phyloP scores from a whole-genome alignment of 73 alveolate species.

The Paraurostyla sp. region DNA sequence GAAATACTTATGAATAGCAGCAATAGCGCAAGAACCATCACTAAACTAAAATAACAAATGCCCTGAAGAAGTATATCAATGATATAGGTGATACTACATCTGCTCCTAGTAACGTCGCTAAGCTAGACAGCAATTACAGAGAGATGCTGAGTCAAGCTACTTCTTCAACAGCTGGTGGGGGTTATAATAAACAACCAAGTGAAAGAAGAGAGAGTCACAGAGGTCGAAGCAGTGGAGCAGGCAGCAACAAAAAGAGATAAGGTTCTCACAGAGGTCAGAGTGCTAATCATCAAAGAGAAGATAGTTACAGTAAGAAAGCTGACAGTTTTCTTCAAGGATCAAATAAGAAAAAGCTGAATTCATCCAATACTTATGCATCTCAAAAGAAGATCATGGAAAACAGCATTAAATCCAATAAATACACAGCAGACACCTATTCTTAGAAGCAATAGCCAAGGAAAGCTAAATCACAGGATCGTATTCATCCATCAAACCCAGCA shows the following conservation, averaged over 20 bases:
- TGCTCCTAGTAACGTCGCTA: background rate
- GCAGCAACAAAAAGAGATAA: slow-evolving; percentile 24
- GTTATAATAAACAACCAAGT: background rate
- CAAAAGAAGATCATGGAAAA: slow-evolving; percentile 31
- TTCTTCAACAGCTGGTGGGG: background rate
- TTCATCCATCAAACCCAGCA: background rate
- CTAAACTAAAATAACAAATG: slow-evolving; percentile 49
- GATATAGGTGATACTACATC: slow-evolving; percentile 39
- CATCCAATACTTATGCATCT: background rate
- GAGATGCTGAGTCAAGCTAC: slow-evolving; percentile 35
- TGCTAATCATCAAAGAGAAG: slow-evolving; percentile 53
- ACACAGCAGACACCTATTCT: slow-evolving; percentile 12
- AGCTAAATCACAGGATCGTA: slow-evolving; percentile 53
- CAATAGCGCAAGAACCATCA: slow-evolving; percentile 8
- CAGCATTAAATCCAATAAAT: slow-evolving; percentile 29
- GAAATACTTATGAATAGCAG: background rate
- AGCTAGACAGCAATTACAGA: background rate
- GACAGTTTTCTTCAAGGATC: background rate
- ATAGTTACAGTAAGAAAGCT: background rate
- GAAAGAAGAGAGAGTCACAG: slow-evolving; percentile 45
- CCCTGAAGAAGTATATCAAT: slow-evolving; percentile 56
- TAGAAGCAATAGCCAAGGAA: slow-evolving; percentile 39
- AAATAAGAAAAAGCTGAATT: background rate
- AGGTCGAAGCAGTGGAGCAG: slow-evolving; percentile 24
- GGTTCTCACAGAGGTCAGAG: slow-evolving; percentile 30